Conservation (phyloP, 129 eudicot genomes). For the Scalesia atractyloides region DNA sequence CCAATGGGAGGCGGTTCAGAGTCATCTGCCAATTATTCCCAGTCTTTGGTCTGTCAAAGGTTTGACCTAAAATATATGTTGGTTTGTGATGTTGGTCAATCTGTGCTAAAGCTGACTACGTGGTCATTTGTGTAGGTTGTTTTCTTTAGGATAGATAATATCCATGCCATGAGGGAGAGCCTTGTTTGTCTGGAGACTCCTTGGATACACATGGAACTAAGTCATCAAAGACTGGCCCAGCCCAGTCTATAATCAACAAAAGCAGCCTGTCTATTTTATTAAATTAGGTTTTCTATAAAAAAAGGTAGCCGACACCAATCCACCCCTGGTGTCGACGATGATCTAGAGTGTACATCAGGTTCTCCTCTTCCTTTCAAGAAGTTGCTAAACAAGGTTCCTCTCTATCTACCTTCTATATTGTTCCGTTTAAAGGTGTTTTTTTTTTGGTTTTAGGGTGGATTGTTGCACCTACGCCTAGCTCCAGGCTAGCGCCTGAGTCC, state of each 20-base stretch:
- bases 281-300: no score
- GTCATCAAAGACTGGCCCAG: conserved; percentile 19
- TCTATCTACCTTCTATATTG: no score
- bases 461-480: no score
- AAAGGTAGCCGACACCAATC: no score
- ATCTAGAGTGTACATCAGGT: no score
- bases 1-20: conserved; percentile 99
- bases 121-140: conserved; percentile 61
- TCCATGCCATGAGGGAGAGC: conserved; percentile 97
- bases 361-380: no score
- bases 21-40: conserved; percentile 89
- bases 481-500: no score
- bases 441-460: no score
- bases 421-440: no score
- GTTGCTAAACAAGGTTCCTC: no score
- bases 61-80: conserved; percentile 10
- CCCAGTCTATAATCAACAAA: not conserved
- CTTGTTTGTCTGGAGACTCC: conserved; percentile 91
- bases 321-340: no score
- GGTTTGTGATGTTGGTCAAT: conserved; percentile 21
- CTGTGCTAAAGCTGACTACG: conserved; percentile 17
- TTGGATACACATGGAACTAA: conserved; percentile 89
- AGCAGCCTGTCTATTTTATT: no score
- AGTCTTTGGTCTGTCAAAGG: conserved; percentile 98
- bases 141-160: conserved; percentile 93